Evolutionary conservation across 2,329 filamentous ascomycete genomes (phyloP).

Genomic region (Pyricularia pennisetigena): DNA sequence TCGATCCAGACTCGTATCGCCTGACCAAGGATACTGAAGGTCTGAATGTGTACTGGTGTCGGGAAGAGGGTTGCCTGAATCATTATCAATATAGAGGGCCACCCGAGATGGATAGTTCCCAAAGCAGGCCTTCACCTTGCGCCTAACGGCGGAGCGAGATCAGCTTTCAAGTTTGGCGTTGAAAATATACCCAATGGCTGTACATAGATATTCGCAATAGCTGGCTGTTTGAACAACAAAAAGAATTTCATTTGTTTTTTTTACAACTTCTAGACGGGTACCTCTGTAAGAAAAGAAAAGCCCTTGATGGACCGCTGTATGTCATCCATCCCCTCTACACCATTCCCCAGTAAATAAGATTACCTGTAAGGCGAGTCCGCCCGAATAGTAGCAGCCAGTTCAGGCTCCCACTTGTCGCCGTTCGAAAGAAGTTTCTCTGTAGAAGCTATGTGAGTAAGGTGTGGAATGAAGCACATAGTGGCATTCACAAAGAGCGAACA

Average conservation of each 20-base stretch:
- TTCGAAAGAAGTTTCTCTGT: conserved; percentile 76
- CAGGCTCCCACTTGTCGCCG: conserved; percentile 96
- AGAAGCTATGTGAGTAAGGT: conserved; percentile 13
- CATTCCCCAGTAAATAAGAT: conserved; percentile 11
- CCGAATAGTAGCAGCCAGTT: conserved; percentile 82
- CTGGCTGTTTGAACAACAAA: not conserved
- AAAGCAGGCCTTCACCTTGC: not conserved
- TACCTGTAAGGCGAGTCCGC: conserved; percentile 90
- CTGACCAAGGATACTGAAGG: conserved; percentile 1
- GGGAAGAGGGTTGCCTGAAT: not conserved
- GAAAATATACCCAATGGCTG: not conserved
- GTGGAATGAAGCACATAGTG: not conserved
- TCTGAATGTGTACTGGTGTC: conserved; percentile 1
- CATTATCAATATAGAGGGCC: not conserved
- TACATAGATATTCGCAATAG: not conserved
- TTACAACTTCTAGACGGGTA: not conserved
- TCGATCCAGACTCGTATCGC: conserved; percentile 2
- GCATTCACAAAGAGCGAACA: not conserved
- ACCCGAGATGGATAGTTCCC: not conserved
- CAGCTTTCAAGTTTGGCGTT: not conserved
- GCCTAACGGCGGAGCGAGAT: not conserved
- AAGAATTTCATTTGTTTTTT: conserved; percentile 1
- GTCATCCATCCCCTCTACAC: not conserved
- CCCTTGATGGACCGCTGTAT: not conserved
- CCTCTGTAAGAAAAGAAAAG: not conserved